These are phyloP conservation scores for Nicotiana knightiana DNA, from an alignment of 257 asterid species.

Conservation along the genomic window DNA sequence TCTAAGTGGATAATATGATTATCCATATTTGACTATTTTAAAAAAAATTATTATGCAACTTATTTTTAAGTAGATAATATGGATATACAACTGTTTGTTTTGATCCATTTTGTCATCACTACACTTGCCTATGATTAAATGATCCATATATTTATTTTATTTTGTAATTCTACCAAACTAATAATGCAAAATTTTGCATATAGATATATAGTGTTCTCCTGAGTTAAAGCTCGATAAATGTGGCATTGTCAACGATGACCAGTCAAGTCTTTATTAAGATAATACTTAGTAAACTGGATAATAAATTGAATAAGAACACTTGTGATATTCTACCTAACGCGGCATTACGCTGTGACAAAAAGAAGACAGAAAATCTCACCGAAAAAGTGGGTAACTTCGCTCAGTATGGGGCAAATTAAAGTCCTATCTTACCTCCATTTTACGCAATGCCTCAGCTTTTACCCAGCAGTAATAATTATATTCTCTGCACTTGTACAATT, in stretches of 20 bases:
- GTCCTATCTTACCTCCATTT: not conserved
- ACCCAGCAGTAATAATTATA: not conserved
- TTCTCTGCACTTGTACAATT: not conserved
- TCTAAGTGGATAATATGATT: too few species aligned
- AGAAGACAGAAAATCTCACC: not conserved
- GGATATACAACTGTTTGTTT: too few species aligned
- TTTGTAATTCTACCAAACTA: not conserved
- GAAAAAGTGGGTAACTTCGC: not conserved
- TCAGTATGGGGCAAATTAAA: not conserved
- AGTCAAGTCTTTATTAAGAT: not conserved
- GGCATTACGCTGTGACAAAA: not conserved
- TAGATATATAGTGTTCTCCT: not conserved
- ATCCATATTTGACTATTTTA: too few species aligned
- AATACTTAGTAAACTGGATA: not conserved
- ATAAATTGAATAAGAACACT: not conserved
- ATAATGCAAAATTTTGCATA: not conserved
- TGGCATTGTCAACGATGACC: not conserved
- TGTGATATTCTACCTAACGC: not conserved
- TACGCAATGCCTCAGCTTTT: not conserved
- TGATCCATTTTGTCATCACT: too few species aligned
- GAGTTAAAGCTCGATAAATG: not conserved
- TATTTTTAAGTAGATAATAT: too few species aligned
- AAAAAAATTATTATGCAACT: too few species aligned
- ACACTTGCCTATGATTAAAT: too few species aligned
- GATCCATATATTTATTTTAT: too few species aligned